phyloP scores from a whole-genome alignment of 192 early-diverging fungal species.

The Gaertneriomyces semiglobifer region DNA sequence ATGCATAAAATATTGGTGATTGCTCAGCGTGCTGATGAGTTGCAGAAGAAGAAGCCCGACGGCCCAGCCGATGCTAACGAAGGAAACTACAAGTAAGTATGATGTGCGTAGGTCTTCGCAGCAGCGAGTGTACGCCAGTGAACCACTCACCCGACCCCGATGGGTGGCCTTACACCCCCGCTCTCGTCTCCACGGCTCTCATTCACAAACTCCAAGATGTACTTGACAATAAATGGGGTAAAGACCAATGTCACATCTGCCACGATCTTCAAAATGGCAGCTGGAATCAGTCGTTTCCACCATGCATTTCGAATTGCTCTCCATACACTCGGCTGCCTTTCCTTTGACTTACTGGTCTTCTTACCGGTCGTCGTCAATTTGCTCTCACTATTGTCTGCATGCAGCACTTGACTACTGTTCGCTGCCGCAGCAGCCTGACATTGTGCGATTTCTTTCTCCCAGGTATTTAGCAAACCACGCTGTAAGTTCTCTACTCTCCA shows the following conservation, averaged over 20 bases:
- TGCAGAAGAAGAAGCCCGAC: slow-evolving; percentile 29
- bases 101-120: background rate
- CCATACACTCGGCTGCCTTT: slow-evolving; percentile 15
- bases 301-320: slow-evolving; percentile 30
- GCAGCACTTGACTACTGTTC: too few species aligned
- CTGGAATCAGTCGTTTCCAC: slow-evolving; percentile 23
- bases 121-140: background rate
- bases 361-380: background rate
- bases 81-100: background rate
- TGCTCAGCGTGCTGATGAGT: slow-evolving; percentile 26
- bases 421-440: background rate
- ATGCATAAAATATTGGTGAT: slow-evolving; percentile 44
- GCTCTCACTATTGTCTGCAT: too few species aligned
- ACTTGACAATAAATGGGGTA: slow-evolving; percentile 47
- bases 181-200: slow-evolving; percentile 8
- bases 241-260: slow-evolving; percentile 36
- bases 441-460: slow-evolving; percentile 31
- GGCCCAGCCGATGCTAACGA: slow-evolving; percentile 30
- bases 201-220: slow-evolving; percentile 34
- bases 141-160: background rate
- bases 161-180: background rate
- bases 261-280: slow-evolving; percentile 32
- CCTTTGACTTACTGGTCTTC: slow-evolving; percentile 7
- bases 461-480: slow-evolving; percentile 34
- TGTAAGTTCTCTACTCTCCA: slow-evolving; percentile 29